A percentile compares a stretch with the other conserved stretches of the same genome.
Evolutionary conservation across 1,284 basidiomycete species (phyloP).

Genomic region (Boletellus sp.): DNA sequence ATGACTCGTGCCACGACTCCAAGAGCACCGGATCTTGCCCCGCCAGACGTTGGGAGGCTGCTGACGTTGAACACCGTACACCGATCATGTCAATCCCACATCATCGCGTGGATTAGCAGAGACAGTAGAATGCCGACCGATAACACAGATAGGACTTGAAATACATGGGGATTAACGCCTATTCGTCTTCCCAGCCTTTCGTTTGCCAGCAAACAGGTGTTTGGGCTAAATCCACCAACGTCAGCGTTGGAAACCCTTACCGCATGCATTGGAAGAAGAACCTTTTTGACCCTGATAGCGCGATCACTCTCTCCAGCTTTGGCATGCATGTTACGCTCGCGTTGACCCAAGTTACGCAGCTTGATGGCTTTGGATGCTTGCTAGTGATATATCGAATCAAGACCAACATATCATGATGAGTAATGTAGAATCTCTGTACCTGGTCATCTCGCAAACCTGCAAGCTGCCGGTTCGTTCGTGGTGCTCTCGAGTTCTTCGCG

Average conservation of each 20-base stretch:
- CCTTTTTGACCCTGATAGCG: conserved; percentile 77
- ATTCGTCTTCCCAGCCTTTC: conserved; percentile 83
- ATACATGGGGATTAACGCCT: conserved; percentile 50
- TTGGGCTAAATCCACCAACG: conserved; percentile 55
- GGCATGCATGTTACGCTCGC: conserved; percentile 81
- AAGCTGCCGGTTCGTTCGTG: conserved; percentile 68
- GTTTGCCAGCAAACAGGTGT: conserved; percentile 85
- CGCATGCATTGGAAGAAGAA: conserved; percentile 35
- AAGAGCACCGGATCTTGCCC: neutral
- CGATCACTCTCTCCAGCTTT: conserved; percentile 90
- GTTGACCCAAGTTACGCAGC: conserved; percentile 81
- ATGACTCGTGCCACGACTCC: neutral
- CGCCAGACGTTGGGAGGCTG: neutral
- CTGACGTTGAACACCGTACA: neutral
- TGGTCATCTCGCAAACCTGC: conserved; percentile 76
- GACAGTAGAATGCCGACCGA: conserved; percentile 4
- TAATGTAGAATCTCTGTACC: conserved; percentile 40
- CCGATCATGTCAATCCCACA: conserved; percentile 1
- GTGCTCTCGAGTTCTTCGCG: conserved; percentile 50
- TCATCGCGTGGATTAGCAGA: conserved; percentile 5
- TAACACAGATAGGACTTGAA: neutral
- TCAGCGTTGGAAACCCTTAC: conserved; percentile 9
- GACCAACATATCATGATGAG: neutral
- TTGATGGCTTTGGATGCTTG: conserved; percentile 79
- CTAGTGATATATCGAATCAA: conserved; percentile 31